Percentiles rank a stretch among this genome's conserved stretches.
Conservation (phyloP, 2,329 filamentous ascomycete species). For the Blastomyces gilchristii region DNA sequence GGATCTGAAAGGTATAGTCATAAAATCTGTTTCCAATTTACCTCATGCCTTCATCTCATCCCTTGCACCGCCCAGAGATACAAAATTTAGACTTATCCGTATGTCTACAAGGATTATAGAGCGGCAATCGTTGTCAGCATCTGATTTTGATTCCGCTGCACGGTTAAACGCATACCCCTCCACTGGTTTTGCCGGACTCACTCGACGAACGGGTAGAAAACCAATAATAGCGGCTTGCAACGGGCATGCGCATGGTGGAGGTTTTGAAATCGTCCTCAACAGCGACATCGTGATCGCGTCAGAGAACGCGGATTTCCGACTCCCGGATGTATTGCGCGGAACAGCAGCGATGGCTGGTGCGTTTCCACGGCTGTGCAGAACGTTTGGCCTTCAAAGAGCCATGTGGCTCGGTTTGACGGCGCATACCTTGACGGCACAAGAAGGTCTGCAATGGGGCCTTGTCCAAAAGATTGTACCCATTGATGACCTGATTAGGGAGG, state of each 20-base stretch:
- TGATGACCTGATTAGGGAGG: conserved; percentile 49
- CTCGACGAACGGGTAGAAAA: conserved; percentile 53
- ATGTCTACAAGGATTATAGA: conserved; percentile 7
- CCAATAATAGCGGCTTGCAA: conserved; percentile 68
- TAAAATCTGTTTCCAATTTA: conserved; percentile 30
- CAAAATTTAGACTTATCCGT: conserved; percentile 1
- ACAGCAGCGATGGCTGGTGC: conserved; percentile 62
- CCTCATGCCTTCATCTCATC: neutral
- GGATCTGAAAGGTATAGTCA: conserved; percentile 39
- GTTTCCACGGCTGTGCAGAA: conserved; percentile 55
- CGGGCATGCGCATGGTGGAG: conserved; percentile 64
- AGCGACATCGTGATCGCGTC: conserved; percentile 61
- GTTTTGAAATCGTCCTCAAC: conserved; percentile 82
- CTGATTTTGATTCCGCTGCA: conserved; percentile 18
- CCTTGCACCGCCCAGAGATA: neutral
- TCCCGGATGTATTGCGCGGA: conserved; percentile 63
- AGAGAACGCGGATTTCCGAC: conserved; percentile 48
- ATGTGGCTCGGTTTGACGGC: conserved; percentile 62
- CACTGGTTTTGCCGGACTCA: conserved; percentile 47
- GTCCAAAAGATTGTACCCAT: conserved; percentile 54
- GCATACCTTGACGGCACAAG: conserved; percentile 46
- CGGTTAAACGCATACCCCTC: conserved; percentile 30
- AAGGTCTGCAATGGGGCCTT: conserved; percentile 54
- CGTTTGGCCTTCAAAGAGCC: conserved; percentile 56
- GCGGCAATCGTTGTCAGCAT: conserved; percentile 25